Evolutionary conservation across 345 rosid genomes (phyloP).

Genomic region (Dovyalis caffra): DNA sequence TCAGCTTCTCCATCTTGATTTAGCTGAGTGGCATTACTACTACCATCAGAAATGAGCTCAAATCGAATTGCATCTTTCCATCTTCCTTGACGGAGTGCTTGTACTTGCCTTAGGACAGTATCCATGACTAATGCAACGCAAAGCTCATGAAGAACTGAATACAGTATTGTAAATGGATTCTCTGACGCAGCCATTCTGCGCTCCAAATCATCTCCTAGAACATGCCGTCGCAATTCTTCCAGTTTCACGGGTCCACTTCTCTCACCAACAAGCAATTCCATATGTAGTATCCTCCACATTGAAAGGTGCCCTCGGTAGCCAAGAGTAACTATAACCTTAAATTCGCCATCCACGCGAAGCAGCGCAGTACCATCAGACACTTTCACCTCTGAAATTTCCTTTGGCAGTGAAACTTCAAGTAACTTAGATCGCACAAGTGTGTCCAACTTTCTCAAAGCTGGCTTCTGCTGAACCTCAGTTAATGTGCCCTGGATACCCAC

Average conservation of each 20-base stretch:
- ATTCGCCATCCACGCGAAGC: constrained; percentile 80
- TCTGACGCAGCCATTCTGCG: constrained; percentile 93
- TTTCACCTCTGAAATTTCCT: constrained; percentile 82
- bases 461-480: constrained; percentile 76
- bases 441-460: constrained; percentile 85
- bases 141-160: constrained; percentile 86
- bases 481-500: constrained; percentile 73
- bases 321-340: constrained; percentile 92
- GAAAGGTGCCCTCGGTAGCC: constrained; percentile 93
- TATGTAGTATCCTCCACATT: constrained; percentile 96
- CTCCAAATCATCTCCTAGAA: constrained; percentile 93
- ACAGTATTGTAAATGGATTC: constrained; percentile 70
- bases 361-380: constrained; percentile 80
- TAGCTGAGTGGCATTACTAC: constrained; percentile 44
- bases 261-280: constrained; percentile 98
- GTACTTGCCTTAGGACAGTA: constrained; percentile 92
- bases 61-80: constrained; percentile 96
- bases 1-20: constrained; percentile 88
- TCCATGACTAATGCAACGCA: constrained; percentile 91
- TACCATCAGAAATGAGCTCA: constrained; percentile 72
- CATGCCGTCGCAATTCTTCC: constrained; percentile 71
- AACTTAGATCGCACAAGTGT: constrained; percentile 82
- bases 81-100: constrained; percentile 80
- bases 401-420: constrained; percentile 80
- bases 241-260: constrained; percentile 68